These are phyloP conservation scores for Coemansia sp. DNA, from an alignment of 192 early-diverging fungal species.

Conservation along the genomic window DNA sequence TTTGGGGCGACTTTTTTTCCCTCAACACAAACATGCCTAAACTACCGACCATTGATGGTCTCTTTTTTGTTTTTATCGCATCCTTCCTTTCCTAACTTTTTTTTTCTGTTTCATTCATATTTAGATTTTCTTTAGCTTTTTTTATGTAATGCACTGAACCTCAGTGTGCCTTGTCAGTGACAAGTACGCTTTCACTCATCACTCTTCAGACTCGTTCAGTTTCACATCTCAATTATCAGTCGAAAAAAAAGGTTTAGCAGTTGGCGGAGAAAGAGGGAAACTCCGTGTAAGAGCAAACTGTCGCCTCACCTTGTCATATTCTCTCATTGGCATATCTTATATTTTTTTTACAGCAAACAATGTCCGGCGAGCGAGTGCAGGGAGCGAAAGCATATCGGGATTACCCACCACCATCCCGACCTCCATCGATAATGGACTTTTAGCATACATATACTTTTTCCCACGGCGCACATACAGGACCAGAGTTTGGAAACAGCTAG, in stretches of 20 bases:
- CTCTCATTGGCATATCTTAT: background rate
- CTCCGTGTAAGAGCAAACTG: background rate
- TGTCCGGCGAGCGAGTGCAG: background rate
- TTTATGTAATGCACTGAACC: background rate
- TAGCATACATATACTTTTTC: background rate
- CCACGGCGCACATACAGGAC: background rate
- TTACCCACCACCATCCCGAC: slow-evolving; percentile 28
- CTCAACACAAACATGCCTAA: background rate
- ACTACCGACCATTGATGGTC: background rate
- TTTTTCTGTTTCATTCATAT: background rate
- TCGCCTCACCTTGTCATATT: background rate
- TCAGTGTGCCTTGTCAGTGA: slow-evolving; percentile 4
- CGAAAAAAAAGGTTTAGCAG: background rate
- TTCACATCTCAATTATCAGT: background rate
- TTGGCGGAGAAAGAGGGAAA: background rate
- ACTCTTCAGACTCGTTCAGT: background rate
- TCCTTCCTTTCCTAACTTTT: background rate
- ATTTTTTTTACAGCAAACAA: background rate
- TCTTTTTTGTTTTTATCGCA: too few relatives aligned
- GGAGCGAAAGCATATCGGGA: slow-evolving; percentile 7
- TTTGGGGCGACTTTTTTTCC: background rate
- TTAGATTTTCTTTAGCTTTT: background rate
- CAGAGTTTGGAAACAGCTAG: background rate
- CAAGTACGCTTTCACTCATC: background rate
- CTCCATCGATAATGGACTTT: slow-evolving; percentile 23